These are phyloP conservation scores for Hypholoma sublateritium DNA, from an alignment of 768 basidiomycete genomes.

Conservation along the genomic window DNA sequence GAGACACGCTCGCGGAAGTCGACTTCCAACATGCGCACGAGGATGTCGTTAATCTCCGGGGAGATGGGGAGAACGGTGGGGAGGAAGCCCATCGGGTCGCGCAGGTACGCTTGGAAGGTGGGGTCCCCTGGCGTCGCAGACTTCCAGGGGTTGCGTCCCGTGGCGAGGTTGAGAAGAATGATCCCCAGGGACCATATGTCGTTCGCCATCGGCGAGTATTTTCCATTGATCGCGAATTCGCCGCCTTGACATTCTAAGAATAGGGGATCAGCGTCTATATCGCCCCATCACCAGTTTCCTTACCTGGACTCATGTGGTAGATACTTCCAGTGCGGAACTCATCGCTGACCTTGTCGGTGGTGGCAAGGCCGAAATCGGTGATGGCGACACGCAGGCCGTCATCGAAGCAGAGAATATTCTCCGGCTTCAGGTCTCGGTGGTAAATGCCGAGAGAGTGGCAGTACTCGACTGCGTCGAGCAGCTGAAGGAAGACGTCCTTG, in stretches of 20 bases:
- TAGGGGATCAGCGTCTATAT: slow-evolving; percentile 3
- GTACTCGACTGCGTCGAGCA: slow-evolving; percentile 93
- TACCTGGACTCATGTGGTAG: slow-evolving; percentile 97
- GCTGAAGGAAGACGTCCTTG: slow-evolving; percentile 90
- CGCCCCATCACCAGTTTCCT: slow-evolving; percentile 19
- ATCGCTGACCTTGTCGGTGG: slow-evolving; percentile 80
- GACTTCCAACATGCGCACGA: slow-evolving; percentile 77
- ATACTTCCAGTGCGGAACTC: slow-evolving; percentile 96
- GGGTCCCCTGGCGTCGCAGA: slow-evolving; percentile 86
- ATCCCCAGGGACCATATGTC: slow-evolving; percentile 98
- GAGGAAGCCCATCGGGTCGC: slow-evolving; percentile 78
- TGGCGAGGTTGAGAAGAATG: slow-evolving; percentile 94
- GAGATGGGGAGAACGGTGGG: slow-evolving; percentile 87
- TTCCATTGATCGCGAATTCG: slow-evolving; percentile 64
- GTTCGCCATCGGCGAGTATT: slow-evolving; percentile 87
- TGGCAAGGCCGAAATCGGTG: slow-evolving; percentile 95
- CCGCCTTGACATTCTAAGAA: slow-evolving; percentile 88
- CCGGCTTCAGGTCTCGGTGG: slow-evolving; percentile 97
- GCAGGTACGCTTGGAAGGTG: slow-evolving; percentile 91
- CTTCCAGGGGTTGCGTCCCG: slow-evolving; percentile 98
- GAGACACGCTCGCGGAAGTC: slow-evolving; percentile 44
- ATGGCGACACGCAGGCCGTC: slow-evolving; percentile 81
- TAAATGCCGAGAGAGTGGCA: slow-evolving; percentile 93
- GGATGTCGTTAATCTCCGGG: slow-evolving; percentile 68
- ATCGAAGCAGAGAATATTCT: slow-evolving; percentile 90